Base-by-base conservation (phyloP, 2,329 filamentous ascomycete genomes). In the Fusarium citri region DNA sequence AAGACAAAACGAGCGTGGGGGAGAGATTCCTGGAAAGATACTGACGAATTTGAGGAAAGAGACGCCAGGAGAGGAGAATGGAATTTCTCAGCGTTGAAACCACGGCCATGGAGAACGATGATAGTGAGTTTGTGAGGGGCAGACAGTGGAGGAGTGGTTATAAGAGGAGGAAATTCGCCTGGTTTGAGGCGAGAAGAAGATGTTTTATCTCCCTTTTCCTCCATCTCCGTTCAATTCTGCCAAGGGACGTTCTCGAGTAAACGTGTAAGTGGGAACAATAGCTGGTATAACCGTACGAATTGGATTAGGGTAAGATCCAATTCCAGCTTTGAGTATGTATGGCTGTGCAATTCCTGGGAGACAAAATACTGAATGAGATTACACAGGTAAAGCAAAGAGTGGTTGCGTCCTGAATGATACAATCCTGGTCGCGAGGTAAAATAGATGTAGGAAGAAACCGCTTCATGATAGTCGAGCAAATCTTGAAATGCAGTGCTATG, bases 101-200 rank as follows among this genome's bases (percentile, higher is more conserved):
- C 84, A 10, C 84, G 83, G 37, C 84, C 84, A 61, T 87, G 85
- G 8, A 87, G 80, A 55, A 86, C 73, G 61, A 87, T 79, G 58
- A 86, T 69, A 26, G 83, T 85, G 55, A 82, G 76, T n/a, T 68
- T 77, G 68, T 86, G 85, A 1, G 73, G 71, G 8, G 58, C 41
- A 0, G 64, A 61, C 3, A 76, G 55, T 6, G 78, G 76, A 12
- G 73, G 64, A 12, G 74, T 28, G 22, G 59, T 22, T 14, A 73
- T 51, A 5, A 69, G 69, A 10, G 69, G 68, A 8, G 69, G 69
- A 20, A 79, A 78, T 18, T 71, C 20, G 23, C 76, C 72, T 8
- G 73, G 65, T 10, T 56, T 51, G 22, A 61, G 51, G 10, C 64
- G 56, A 12, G 56, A 26, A 2, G 25, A 15, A 7, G 11, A 22